phyloP scores from a whole-genome alignment of 805 yeast genomes.

The Kodamaea restingae region DNA sequence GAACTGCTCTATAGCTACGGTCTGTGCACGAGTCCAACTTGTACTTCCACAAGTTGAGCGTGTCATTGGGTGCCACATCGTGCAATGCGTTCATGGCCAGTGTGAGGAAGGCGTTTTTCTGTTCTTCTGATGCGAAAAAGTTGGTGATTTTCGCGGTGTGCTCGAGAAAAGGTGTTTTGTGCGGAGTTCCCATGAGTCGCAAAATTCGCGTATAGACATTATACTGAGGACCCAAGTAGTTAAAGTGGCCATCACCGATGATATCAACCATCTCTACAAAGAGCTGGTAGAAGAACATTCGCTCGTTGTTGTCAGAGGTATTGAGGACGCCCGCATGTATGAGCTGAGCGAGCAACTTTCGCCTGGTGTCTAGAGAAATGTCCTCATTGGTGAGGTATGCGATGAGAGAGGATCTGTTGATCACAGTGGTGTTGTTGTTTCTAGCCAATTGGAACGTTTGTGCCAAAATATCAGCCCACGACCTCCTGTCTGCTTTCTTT shows the following conservation, averaged over 20 bases:
- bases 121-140: conserved; percentile 5
- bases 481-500: background rate
- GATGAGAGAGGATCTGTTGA: conserved; percentile 13
- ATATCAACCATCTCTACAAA: conserved; percentile 16
- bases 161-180: conserved; percentile 9
- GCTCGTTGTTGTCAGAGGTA: conserved; percentile 11
- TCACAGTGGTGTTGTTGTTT: conserved; percentile 6
- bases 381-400: conserved; percentile 14
- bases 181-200: conserved; percentile 16
- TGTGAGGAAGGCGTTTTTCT: conserved; percentile 14
- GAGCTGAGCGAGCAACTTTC: conserved; percentile 17
- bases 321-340: conserved; percentile 18
- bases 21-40: conserved; percentile 12
- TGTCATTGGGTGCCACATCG: conserved; percentile 14
- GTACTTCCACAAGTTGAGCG: conserved; percentile 20
- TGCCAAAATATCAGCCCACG: conserved; percentile 25
- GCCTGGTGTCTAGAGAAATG: conserved; percentile 14
- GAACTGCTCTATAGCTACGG: background rate
- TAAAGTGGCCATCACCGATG: conserved; percentile 20
- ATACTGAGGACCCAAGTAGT: conserved; percentile 15
- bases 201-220: conserved; percentile 18
- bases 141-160: conserved; percentile 11
- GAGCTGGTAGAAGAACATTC: conserved; percentile 11
- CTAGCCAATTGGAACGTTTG: conserved; percentile 20
- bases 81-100: conserved; percentile 15